phyloP scores from a whole-genome alignment of 2,329 filamentous ascomycete species.

The Chrysoporthe puriensis region DNA sequence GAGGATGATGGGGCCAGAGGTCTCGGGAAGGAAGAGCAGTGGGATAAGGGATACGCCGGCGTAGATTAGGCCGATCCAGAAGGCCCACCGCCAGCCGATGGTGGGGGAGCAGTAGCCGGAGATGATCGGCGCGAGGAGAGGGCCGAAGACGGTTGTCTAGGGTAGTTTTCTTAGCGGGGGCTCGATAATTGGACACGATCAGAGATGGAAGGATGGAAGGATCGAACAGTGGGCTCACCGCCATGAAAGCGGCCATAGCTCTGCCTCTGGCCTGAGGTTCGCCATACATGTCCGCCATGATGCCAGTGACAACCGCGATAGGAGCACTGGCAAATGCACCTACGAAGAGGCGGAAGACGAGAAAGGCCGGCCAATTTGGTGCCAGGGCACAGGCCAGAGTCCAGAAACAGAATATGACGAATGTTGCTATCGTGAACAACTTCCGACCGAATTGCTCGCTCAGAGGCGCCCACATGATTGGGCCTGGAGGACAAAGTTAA shows the following conservation, averaged over 20 bases:
- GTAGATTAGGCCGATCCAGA: slow-evolving; percentile 72
- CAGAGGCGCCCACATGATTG: slow-evolving; percentile 66
- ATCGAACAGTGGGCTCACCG: slow-evolving; percentile 43
- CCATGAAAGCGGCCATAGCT: slow-evolving; percentile 67
- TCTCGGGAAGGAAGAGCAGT: slow-evolving; percentile 67
- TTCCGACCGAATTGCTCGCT: slow-evolving; percentile 67
- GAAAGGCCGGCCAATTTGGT: slow-evolving; percentile 54
- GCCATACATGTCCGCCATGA: slow-evolving; percentile 69
- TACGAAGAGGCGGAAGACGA: slow-evolving; percentile 58
- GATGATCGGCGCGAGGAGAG: slow-evolving; percentile 67
- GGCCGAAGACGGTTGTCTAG: slow-evolving; percentile 66
- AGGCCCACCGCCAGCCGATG: slow-evolving; percentile 71
- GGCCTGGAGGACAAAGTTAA: slow-evolving; percentile 37
- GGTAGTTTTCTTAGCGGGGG: not conserved
- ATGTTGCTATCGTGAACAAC: slow-evolving; percentile 49
- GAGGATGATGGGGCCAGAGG: slow-evolving; percentile 62
- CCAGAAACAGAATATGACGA: slow-evolving; percentile 52
- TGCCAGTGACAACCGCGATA: slow-evolving; percentile 64
- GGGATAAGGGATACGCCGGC: slow-evolving; percentile 64
- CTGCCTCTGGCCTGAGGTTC: slow-evolving; percentile 59
- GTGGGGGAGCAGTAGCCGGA: slow-evolving; percentile 63
- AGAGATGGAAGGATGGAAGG: not conserved
- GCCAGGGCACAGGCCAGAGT: slow-evolving; percentile 60
- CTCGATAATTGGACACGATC: too few relatives aligned
- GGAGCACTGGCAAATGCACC: slow-evolving; percentile 61